Percentiles rank a stretch among this genome's conserved stretches.
Evolutionary conservation across 495 filamentous ascomycete species (phyloP).

Genomic region (Tuber borchii): DNA sequence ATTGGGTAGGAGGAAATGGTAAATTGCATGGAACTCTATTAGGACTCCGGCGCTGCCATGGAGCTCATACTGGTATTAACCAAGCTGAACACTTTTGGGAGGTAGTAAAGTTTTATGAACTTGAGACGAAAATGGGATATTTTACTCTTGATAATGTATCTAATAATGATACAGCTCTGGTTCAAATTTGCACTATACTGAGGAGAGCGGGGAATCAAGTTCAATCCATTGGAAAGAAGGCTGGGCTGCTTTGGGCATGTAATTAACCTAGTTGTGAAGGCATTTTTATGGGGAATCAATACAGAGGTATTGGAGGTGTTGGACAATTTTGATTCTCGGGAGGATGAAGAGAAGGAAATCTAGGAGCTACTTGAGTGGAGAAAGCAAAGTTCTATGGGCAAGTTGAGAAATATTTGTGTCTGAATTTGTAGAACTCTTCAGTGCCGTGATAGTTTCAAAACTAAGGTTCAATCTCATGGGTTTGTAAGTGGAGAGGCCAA

Average conservation of each 20-base stretch:
- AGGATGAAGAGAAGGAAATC: slow-evolving; percentile 4
- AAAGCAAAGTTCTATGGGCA: slow-evolving; percentile 18
- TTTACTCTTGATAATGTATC: background rate
- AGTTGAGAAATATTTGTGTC: slow-evolving; percentile 22
- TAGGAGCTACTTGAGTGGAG: slow-evolving; percentile 17
- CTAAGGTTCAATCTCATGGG: slow-evolving; percentile 1
- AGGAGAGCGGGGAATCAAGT: background rate
- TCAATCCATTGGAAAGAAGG: no score
- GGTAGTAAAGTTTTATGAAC: slow-evolving; percentile 18
- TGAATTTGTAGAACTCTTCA: slow-evolving; percentile 16
- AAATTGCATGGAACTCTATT: background rate
- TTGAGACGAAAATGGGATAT: slow-evolving; percentile 17
- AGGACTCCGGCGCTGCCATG: no score
- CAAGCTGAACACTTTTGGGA: background rate
- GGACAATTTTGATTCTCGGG: background rate
- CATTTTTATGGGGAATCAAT: background rate
- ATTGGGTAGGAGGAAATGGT: slow-evolving; percentile 5
- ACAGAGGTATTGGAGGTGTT: background rate
- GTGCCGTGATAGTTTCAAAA: slow-evolving; percentile 9
- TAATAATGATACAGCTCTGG: background rate
- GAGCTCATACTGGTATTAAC: no score
- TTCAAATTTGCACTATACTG: background rate
- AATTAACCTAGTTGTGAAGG: no score
- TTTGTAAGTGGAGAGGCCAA: background rate
- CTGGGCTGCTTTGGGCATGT: background rate